phyloP scores from a whole-genome alignment of 1,139 yeast genomes.

The Hansenula lynferdii region DNA sequence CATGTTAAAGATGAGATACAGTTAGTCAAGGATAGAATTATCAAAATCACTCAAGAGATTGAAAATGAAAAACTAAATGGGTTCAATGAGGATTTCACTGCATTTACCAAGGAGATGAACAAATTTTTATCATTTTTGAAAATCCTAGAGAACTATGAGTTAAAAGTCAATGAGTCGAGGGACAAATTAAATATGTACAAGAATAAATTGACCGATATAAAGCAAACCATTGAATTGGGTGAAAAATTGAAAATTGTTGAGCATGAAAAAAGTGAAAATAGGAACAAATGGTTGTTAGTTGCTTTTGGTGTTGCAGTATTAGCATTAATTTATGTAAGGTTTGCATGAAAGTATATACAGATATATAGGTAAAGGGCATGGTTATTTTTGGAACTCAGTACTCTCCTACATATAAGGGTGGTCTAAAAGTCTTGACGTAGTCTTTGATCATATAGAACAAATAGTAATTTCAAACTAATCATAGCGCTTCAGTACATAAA shows the following conservation, averaged over 20 bases:
- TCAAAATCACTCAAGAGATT: neutral
- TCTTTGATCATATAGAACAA: too few species aligned
- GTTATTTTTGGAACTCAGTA: too few species aligned
- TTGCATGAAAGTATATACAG: too few species aligned
- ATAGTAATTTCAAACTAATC: too few species aligned
- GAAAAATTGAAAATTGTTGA: conserved; percentile 5
- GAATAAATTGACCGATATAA: conserved; percentile 6
- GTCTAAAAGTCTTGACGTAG: too few species aligned
- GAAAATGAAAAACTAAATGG: neutral
- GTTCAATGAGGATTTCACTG: neutral
- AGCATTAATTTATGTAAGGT: too few species aligned
- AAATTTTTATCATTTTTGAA: conserved; percentile 6
- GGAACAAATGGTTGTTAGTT: conserved; percentile 4
- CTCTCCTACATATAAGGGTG: too few species aligned
- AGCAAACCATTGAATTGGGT: conserved; percentile 6
- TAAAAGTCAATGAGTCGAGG: conserved; percentile 6
- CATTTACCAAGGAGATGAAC: neutral
- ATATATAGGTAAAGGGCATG: too few species aligned
- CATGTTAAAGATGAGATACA: neutral
- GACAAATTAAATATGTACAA: conserved; percentile 7
- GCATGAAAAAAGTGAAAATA: conserved; percentile 4
- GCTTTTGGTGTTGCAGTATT: neutral
- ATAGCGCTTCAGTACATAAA: too few species aligned
- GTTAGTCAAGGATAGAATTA: neutral
- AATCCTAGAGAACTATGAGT: conserved; percentile 10